Evolutionary conservation across 306 rosid genomes (phyloP), one percentile per base, ranked within the genome.

Genomic region (Gastrolobium bilobum): DNA sequence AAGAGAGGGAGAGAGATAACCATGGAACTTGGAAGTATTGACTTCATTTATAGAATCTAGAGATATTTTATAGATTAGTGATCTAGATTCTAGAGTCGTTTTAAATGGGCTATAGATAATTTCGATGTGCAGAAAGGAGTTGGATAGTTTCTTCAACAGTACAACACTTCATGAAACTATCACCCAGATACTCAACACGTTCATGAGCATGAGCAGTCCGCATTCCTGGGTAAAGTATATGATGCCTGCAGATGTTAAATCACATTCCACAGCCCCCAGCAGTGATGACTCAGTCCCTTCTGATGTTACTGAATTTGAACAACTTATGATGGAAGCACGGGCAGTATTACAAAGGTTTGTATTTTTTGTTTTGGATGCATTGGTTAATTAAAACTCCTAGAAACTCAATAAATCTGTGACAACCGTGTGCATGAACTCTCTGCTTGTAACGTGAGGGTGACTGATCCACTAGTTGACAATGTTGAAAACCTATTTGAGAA

Each of bases 331-430:
- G 67, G 99, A 96, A 89, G 90, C 96, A 29, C 83, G 75, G 10
- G 86, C 81, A n/a, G 98, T 96, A 54, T 77, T 96, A 79, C 75
- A 89, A 70, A 96, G 99, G 99, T 96, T 87, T 38, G 47, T 82
- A 14, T 74, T 42, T 65, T 75, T 11, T 61, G 44, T 73, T 35
- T 65, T 73, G 13, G 44, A 68, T 74, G 77, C 57, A 64, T 6
- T 29, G 7, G 56, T 57, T 52, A 39, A 30, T 48, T 81, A 54
- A 42, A 37, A 14, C 64, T 71, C 51, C 48, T 64, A 6, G 65
- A 76, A 60, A 43, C 73, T 79, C 68, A 47, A 29, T 72, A 14
- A 31, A 70, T 37, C 10, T 39, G 39, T 39, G 57, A 13, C 46
- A 26, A 62, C 74, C 63, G 48, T 71, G 42, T 46, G 35, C 84